Evolutionary conservation across 176 grass and related monocot genomes (phyloP), one percentile per base, ranked within the genome.

Genomic region (Triticum monococcum): DNA sequence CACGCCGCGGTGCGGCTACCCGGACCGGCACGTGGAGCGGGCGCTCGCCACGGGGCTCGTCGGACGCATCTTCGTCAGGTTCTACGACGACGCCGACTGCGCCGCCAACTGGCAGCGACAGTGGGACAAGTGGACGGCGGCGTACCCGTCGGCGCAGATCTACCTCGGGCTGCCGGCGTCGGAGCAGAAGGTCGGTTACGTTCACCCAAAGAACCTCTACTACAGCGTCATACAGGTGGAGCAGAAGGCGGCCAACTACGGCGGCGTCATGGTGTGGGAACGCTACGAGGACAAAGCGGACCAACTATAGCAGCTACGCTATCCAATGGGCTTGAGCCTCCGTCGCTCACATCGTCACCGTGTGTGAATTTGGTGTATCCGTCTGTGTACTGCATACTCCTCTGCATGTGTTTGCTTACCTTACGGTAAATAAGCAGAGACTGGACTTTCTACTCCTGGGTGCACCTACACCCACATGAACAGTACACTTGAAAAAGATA

Each of bases 201-300:
- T 82, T 26, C 20, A 24, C 20, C 12, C 43, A 46, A 82, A 82
- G 65, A 31, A 68, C 4, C 65, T 71, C 14, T 69, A 83, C 30
- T 56, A 56, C 81, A 3, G 31, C 33, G 10, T 25, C 13, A 2
- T 83, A 12, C 20, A 45, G 43, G 11, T 0, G 45, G 28, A 24
- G 80, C 80, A 82, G 45, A 70, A 70, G 45, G 64, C 64, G 45
- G 64, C 45, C 43, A 82, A 36, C 80, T 82, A 82, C 30, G 80
- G 80, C 80, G 80, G 80, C 18, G 20, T 70, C 65, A 70, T 82
- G 80, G 12, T 82, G 28, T 81, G 79, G 79, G 79, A 81, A n/a
- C 64, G 63, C 17, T 68, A 5, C 63, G 41, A 65, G 8, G 79
- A 82, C 45, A 82, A 82, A 56, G 28, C 16, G 45, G 28, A 52